phyloP scores from a whole-genome alignment of 2,329 filamentous ascomycete genomes.

The Nigrospora oryzae region DNA sequence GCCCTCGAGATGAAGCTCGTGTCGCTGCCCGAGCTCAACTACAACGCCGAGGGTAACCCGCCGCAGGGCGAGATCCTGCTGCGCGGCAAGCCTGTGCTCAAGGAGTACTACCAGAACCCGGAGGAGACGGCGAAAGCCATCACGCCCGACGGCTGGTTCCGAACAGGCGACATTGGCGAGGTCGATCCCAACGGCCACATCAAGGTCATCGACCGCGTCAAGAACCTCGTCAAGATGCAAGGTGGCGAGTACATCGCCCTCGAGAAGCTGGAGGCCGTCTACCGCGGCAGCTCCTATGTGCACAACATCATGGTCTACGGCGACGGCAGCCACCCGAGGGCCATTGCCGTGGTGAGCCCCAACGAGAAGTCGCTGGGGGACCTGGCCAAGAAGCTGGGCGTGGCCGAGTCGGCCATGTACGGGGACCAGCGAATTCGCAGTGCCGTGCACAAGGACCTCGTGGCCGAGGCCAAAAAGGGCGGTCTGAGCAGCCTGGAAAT shows the following conservation, averaged over 20 bases:
- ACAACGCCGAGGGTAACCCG: conserved; percentile 63
- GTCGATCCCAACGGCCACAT: conserved; percentile 75
- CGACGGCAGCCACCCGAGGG: conserved; percentile 63
- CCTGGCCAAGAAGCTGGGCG: conserved; percentile 50
- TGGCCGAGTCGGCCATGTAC: conserved; percentile 61
- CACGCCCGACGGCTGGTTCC: conserved; percentile 89
- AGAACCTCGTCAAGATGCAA: conserved; percentile 94
- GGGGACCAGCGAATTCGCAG: conserved; percentile 55
- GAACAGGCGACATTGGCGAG: conserved; percentile 91
- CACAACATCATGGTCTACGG: conserved; percentile 85
- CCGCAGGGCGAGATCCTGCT: conserved; percentile 93
- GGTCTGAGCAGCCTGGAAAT: conserved; percentile 66
- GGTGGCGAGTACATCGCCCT: conserved; percentile 96
- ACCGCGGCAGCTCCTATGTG: conserved; percentile 71
- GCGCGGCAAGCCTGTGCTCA: conserved; percentile 65
- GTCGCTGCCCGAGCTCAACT: conserved; percentile 81
- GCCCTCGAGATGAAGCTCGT: conserved; percentile 86
- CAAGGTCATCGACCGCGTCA: conserved; percentile 88
- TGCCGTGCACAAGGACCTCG: conserved; percentile 59
- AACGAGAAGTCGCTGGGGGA: conserved; percentile 56
- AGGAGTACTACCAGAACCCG: conserved; percentile 76
- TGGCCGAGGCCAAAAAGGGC: conserved; percentile 53
- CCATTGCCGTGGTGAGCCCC: conserved; percentile 71
- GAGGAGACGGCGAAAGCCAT: conserved; percentile 75
- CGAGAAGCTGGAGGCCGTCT: conserved; percentile 89